A percentile compares a stretch with the other conserved stretches of the same genome.
phyloP scores from a whole-genome alignment of 805 yeast genomes.

The Cyberlindnera suaveolens region DNA sequence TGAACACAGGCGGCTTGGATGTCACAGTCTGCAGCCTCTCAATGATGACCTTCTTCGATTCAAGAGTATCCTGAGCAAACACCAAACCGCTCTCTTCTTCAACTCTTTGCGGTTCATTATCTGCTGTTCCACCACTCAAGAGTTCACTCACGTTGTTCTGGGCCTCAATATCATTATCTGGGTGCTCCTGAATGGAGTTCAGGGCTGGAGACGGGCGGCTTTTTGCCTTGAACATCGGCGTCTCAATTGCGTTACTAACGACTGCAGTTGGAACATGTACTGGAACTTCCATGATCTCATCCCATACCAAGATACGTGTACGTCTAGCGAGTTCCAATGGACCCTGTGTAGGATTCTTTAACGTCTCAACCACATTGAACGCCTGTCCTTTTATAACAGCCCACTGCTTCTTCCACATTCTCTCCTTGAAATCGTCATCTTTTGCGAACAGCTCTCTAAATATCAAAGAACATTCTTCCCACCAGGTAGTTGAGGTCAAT shows the following conservation, averaged over 20 bases:
- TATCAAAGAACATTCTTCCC: constrained; percentile 52
- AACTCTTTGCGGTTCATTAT: neutral
- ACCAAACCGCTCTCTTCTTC: constrained; percentile 2
- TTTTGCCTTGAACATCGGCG: constrained; percentile 10
- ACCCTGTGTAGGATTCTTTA: constrained; percentile 51
- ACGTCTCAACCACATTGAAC: constrained; percentile 62
- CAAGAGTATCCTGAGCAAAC: constrained; percentile 15
- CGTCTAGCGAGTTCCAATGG: constrained; percentile 62
- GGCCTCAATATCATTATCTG: neutral
- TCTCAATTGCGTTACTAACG: constrained; percentile 38
- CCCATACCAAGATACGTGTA: constrained; percentile 50
- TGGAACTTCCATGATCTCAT: constrained; percentile 57
- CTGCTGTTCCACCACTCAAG: too few relatives aligned
- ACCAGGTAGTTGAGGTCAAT: constrained; percentile 58
- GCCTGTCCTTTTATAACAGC: constrained; percentile 75
- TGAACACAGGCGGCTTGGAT: constrained; percentile 55
- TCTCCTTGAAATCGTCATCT: constrained; percentile 56
- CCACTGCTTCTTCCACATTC: constrained; percentile 64
- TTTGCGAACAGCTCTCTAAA: constrained; percentile 43
- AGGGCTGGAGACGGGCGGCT: neutral
- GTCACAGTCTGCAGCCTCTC: constrained; percentile 53
- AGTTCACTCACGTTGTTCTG: too few relatives aligned
- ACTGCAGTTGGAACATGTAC: constrained; percentile 30
- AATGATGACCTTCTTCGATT: constrained; percentile 42
- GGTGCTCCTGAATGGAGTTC: constrained; percentile 4